A percentile compares a stretch with the other conserved stretches of the same genome.
These are phyloP conservation scores for Neltuma alba DNA, from an alignment of 306 rosid species.

Conservation along the genomic window DNA sequence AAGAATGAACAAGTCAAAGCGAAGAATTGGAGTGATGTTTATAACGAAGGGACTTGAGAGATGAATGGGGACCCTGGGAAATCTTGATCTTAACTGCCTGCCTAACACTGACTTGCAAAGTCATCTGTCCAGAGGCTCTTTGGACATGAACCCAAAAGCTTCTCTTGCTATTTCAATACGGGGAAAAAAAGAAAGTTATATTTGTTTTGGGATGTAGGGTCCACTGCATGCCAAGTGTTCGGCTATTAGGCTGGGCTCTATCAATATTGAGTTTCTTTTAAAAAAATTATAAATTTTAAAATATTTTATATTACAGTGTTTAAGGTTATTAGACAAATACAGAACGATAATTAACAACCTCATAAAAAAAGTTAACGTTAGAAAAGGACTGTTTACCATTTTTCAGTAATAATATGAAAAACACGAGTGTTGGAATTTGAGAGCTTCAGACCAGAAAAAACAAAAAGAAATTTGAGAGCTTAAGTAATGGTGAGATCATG, in stretches of 20 bases:
- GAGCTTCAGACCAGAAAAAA: too few relatives aligned
- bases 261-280: not conserved
- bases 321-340: not conserved
- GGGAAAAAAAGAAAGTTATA: conserved; percentile 9
- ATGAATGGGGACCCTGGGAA: conserved; percentile 25
- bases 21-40: not conserved
- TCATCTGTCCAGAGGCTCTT: not conserved
- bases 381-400: not conserved
- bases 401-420: not conserved
- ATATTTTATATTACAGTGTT: not conserved
- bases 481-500: not conserved
- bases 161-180: not conserved
- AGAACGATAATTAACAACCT: too few relatives aligned
- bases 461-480: not conserved
- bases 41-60: conserved; percentile 16
- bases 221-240: not conserved
- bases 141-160: conserved; percentile 3
- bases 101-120: conserved; percentile 32
- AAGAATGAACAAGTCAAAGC: not conserved
- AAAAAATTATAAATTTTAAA: too few relatives aligned
- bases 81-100: conserved; percentile 38
- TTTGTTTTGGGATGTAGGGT: conserved; percentile 24
- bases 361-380: not conserved
- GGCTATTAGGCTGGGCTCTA: not conserved
- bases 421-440: not conserved